Evolutionary conservation across 169 alveolate genomes (phyloP).

Genomic region (Plasmodium gaboni): DNA sequence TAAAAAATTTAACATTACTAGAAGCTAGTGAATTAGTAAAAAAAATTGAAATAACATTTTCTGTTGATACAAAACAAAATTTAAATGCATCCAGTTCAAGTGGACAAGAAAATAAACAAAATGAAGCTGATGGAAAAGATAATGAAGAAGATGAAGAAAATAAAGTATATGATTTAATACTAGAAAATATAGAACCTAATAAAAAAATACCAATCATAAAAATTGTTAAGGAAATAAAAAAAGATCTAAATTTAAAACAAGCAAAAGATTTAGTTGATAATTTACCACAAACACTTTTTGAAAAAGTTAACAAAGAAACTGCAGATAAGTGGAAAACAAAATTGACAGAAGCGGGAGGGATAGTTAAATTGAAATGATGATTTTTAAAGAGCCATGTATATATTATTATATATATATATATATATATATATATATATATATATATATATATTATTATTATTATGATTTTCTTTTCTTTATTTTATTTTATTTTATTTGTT

Average conservation of each 20-base stretch:
- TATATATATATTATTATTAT: not conserved
- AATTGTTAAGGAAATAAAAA: constrained; percentile 77
- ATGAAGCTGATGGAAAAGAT: constrained; percentile 66
- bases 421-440: not conserved
- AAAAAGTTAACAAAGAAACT: constrained; percentile 78
- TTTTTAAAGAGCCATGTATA: not conserved
- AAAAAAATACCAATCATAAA: constrained; percentile 79
- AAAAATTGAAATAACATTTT: constrained; percentile 84
- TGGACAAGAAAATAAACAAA: constrained; percentile 47
- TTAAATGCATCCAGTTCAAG: constrained; percentile 60
- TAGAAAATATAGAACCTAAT: constrained; percentile 77
- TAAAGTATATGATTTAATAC: constrained; percentile 80
- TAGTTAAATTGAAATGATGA: constrained; percentile 55
- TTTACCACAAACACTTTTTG: constrained; percentile 81
- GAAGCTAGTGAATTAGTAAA: constrained; percentile 87
- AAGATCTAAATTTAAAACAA: constrained; percentile 78
- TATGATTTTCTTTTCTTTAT: not conserved
- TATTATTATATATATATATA: not conserved
- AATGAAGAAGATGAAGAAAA: constrained; percentile 83
- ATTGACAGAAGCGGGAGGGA: constrained; percentile 75
- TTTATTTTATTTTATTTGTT: not conserved
- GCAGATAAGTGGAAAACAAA: constrained; percentile 76
- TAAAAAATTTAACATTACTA: constrained; percentile 81
- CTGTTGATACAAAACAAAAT: constrained; percentile 81
- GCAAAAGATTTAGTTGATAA: constrained; percentile 84